These are phyloP conservation scores for Phoma sp. DNA, from an alignment of 2,329 filamentous ascomycete species.

Conservation along the genomic window DNA sequence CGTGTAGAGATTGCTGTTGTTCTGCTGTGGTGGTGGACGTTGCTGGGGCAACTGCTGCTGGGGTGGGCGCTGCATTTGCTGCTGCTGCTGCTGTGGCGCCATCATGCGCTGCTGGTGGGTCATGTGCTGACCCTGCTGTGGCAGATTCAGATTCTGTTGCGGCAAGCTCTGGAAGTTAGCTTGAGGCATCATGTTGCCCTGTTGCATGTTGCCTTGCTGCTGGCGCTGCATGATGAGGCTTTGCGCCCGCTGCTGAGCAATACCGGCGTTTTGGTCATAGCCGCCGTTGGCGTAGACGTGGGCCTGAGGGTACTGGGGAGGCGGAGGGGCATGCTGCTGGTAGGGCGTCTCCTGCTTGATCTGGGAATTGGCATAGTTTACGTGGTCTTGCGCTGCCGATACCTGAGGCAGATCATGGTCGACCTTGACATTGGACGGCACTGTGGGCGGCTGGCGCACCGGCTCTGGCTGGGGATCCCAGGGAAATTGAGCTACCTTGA, in stretches of 20 bases:
- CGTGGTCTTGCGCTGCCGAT: slow-evolving; percentile 34
- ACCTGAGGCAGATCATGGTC: slow-evolving; percentile 42
- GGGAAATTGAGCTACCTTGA: slow-evolving; percentile 86
- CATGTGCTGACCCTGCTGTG: slow-evolving; percentile 35
- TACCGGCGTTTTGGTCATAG: slow-evolving; percentile 49
- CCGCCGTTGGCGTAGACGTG: slow-evolving; percentile 45
- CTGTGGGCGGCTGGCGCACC: slow-evolving; percentile 53
- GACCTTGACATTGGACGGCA: slow-evolving; percentile 49
- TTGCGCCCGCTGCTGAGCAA: slow-evolving; percentile 62
- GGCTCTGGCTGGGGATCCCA: slow-evolving; percentile 80
- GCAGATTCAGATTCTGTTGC: slow-evolving; percentile 21
- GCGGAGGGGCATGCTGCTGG: slow-evolving; percentile 29
- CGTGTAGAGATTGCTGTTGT: slow-evolving; percentile 44
- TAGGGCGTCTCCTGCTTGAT: slow-evolving; percentile 59
- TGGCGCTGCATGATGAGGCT: slow-evolving; percentile 52
- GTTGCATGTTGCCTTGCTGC: slow-evolving; percentile 34
- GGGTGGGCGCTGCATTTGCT: slow-evolving; percentile 25
- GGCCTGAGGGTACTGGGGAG: slow-evolving; percentile 35
- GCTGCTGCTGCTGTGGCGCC: slow-evolving; percentile 30
- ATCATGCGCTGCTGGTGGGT: slow-evolving; percentile 41
- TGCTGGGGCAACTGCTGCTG: slow-evolving; percentile 39
- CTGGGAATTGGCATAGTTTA: slow-evolving; percentile 45
- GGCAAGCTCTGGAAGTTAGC: slow-evolving; percentile 27
- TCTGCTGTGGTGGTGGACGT: slow-evolving; percentile 32
- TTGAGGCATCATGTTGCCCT: slow-evolving; percentile 35